phyloP scores from a whole-genome alignment of 164 flowering plant species.

The Aristolochia contorta region DNA sequence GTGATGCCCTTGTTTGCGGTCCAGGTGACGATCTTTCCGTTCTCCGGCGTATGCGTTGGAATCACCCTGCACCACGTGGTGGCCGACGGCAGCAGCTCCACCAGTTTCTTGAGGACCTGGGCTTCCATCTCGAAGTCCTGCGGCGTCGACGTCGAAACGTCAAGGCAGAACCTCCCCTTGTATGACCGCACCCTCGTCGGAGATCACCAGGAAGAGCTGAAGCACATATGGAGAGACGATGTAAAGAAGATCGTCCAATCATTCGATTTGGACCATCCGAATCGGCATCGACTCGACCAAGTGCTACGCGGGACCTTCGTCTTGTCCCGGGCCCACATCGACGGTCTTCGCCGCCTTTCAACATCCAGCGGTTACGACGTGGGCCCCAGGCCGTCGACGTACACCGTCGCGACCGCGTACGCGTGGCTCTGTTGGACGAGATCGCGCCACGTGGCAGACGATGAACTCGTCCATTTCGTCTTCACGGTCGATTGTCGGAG shows the following conservation, averaged over 20 bases:
- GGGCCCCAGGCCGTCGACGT: conserved; percentile 15
- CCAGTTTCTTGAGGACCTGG: conserved; percentile 15
- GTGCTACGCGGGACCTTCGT: conserved; percentile 2
- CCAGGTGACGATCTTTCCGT: conserved; percentile 16
- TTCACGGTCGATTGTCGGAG: conserved; percentile 26
- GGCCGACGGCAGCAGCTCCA: conserved; percentile 4
- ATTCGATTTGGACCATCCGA: too few relatives aligned
- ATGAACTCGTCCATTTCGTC: conserved; percentile 8
- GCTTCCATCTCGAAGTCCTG: conserved; percentile 7
- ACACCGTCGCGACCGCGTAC: conserved; percentile 20
- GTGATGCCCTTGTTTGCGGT: conserved; percentile 12
- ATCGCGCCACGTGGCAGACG: conserved; percentile 9
- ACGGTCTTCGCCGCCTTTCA: background rate
- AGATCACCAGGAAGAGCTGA: too few relatives aligned
- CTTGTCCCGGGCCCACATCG: conserved; percentile 1
- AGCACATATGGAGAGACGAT: too few relatives aligned
- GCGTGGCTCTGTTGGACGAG: conserved; percentile 27
- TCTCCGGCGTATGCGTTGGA: conserved; percentile 12
- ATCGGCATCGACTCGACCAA: too few relatives aligned
- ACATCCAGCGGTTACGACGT: background rate
- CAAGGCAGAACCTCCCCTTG: background rate
- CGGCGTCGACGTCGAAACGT: background rate
- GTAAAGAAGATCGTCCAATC: too few relatives aligned
- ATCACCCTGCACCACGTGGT: conserved; percentile 5
- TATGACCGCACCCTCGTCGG: too few relatives aligned